These are phyloP conservation scores for Candida railenensis DNA, from an alignment of 805 yeast genomes.

Conservation along the genomic window DNA sequence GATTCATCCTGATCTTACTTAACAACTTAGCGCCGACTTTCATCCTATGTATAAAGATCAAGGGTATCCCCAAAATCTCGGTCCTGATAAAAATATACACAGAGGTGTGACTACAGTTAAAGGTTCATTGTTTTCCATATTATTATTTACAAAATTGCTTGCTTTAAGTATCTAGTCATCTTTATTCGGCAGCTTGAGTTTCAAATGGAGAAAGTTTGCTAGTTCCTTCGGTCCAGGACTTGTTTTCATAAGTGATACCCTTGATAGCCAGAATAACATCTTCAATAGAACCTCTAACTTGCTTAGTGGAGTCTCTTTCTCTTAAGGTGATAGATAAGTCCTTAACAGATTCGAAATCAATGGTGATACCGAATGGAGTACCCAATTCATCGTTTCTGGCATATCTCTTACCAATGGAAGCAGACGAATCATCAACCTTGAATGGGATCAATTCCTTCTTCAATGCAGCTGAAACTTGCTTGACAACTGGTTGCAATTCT, in stretches of 20 bases:
- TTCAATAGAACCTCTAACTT: slow-evolving; percentile 86
- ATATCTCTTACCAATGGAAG: slow-evolving; percentile 96
- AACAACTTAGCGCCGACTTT: neutral
- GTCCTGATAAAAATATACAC: neutral
- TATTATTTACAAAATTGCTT: neutral
- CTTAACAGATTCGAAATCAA: slow-evolving; percentile 88
- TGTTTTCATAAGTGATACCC: slow-evolving; percentile 71
- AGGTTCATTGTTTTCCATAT: neutral
- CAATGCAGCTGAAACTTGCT: slow-evolving; percentile 65
- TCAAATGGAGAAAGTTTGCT: slow-evolving; percentile 69
- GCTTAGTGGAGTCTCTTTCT: slow-evolving; percentile 96
- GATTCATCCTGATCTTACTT: neutral
- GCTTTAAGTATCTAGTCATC: neutral
- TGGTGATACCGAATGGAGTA: slow-evolving; percentile 97
- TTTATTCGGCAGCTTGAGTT: slow-evolving; percentile 49
- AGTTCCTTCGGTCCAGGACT: slow-evolving; percentile 86
- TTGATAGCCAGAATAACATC: slow-evolving; percentile 71
- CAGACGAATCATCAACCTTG: slow-evolving; percentile 95
- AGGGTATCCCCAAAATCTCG: slow-evolving; percentile 1
- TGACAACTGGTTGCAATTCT: slow-evolving; percentile 72
- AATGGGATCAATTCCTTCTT: slow-evolving; percentile 85
- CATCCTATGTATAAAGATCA: slow-evolving; percentile 1
- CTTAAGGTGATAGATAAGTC: slow-evolving; percentile 90
- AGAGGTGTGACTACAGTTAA: neutral
- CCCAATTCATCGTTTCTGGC: slow-evolving; percentile 98